Base-by-base conservation (phyloP, 345 rosid species). In the Atalantia buxifolia region DNA sequence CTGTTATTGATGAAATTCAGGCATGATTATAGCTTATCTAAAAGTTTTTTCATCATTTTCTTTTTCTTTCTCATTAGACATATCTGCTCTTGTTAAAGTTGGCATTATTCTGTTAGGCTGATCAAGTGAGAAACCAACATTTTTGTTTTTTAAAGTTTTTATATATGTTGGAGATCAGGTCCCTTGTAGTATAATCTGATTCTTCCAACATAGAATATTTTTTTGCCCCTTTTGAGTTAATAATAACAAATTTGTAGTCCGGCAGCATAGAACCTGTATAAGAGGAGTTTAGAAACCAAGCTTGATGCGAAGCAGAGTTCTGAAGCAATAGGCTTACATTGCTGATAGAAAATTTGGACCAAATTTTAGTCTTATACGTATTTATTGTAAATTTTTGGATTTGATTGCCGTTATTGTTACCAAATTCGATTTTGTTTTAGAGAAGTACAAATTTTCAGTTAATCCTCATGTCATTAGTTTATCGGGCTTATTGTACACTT, bases 1-100 rank as follows among this genome's bases (percentile, higher is more conserved):
- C 98, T 53, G 77, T 94, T 82, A 84, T 94, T 60, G 98, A 95
- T 30, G 98, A 95, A 87, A 93, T 95, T 81, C 98, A 95, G 97
- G 98, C 80, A 81, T 68, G 86, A 50, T 24, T 30, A 10, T 40
- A 33, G 25, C 56, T 77, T 68, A 35, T 60, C 14, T 63, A 31
- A 36, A 25, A 71, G 63, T 16, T 71, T 48, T 18, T 19, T 5
- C 35, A 48, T 53, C 31, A 59, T 28, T 57, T 33, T 72, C 33
- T 31, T 60, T 63, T 62, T 72, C 24, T 8, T 76, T 24, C 31
- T 60, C 57, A 57, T 19, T 60, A 22, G 27, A 22, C 67, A 56
- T 71, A 48, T 10, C 50, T 63, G 59, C 33, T 40, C 1, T 35
- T 71, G 53, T 33, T 62, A 40, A 68, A 66, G 38, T 8, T 22